Conservation (phyloP, 2,329 filamentous ascomycete species). For the Rhytidhysteron rufulum region DNA sequence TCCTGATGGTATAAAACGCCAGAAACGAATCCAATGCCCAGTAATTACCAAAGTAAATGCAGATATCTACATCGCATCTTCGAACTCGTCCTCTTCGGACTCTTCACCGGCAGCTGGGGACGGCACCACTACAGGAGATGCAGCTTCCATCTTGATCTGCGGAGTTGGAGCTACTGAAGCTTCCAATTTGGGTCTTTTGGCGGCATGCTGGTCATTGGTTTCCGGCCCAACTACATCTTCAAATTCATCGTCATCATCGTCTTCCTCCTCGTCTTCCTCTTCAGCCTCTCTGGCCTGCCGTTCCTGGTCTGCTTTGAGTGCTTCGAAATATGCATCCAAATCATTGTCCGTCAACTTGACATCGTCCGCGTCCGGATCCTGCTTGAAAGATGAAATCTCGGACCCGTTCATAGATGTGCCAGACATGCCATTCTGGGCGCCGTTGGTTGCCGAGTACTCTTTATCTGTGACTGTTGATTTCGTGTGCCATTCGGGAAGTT, state of each 20-base stretch:
- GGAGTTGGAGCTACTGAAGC: slow-evolving; percentile 35
- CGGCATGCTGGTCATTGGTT: slow-evolving; percentile 32
- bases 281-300: slow-evolving; percentile 34
- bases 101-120: slow-evolving; percentile 43
- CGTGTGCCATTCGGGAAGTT: slow-evolving; percentile 67
- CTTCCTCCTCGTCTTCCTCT: slow-evolving; percentile 42
- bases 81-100: slow-evolving; percentile 46
- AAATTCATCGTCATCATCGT: slow-evolving; percentile 48
- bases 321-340: slow-evolving; percentile 66
- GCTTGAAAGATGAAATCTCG: slow-evolving; percentile 32
- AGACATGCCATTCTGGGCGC: slow-evolving; percentile 24
- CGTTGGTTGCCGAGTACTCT: slow-evolving; percentile 2
- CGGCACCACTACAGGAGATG: slow-evolving; percentile 23
- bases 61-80: slow-evolving; percentile 34
- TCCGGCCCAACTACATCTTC: slow-evolving; percentile 31
- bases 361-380: slow-evolving; percentile 45
- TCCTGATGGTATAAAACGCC: slow-evolving; percentile 15
- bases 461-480: slow-evolving; percentile 64
- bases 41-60: slow-evolving; percentile 20
- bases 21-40: slow-evolving; percentile 17
- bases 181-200: slow-evolving; percentile 62
- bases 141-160: slow-evolving; percentile 14
- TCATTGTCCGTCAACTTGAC: slow-evolving; percentile 42
- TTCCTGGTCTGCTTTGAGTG: slow-evolving; percentile 59
- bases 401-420: slow-evolving; percentile 36